A percentile compares a stretch with the other conserved stretches of the same genome.
These are phyloP conservation scores for Carallia brachiata DNA, from an alignment of 345 rosid species.

Conservation along the genomic window DNA sequence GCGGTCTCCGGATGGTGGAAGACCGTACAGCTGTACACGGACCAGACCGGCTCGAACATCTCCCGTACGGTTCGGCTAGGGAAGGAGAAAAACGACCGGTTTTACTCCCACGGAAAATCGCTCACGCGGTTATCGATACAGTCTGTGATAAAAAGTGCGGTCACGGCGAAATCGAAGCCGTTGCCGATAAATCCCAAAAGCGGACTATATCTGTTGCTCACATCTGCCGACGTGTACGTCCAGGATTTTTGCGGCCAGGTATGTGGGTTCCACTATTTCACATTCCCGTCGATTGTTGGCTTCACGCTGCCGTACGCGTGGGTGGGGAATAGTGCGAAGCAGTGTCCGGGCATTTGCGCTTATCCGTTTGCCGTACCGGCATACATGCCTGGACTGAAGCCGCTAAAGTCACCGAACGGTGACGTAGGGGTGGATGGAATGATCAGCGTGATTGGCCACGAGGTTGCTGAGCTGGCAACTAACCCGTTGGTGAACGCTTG, in stretches of 20 bases:
- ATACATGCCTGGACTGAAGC: constrained; percentile 61
- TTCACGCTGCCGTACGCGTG: constrained; percentile 95
- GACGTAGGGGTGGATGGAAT: constrained; percentile 92
- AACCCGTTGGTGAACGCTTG: constrained; percentile 96
- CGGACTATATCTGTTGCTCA: constrained; percentile 78
- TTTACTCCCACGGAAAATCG: constrained; percentile 86
- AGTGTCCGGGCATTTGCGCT: constrained; percentile 89
- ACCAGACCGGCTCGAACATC: constrained; percentile 59
- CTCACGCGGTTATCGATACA: constrained; percentile 79
- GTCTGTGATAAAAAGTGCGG: constrained; percentile 81
- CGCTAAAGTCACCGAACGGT: constrained; percentile 75
- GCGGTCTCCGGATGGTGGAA: constrained; percentile 96
- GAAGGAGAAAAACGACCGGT: constrained; percentile 80
- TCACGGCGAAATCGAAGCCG: constrained; percentile 61
- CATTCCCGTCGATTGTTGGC: constrained; percentile 93
- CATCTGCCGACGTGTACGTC: constrained; percentile 86
- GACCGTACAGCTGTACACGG: constrained; percentile 81
- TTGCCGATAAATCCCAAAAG: constrained; percentile 65
- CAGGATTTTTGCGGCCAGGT: constrained; percentile 94
- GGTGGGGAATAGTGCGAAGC: constrained; percentile 91
- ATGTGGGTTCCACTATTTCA: constrained; percentile 95
- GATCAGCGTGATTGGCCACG: constrained; percentile 94
- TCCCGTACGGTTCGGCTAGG: constrained; percentile 42
- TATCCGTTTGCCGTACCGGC: constrained; percentile 84
- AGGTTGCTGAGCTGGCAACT: constrained; percentile 91